These are phyloP conservation scores for Clavispora fructus DNA, from an alignment of 805 yeast genomes.

Conservation along the genomic window DNA sequence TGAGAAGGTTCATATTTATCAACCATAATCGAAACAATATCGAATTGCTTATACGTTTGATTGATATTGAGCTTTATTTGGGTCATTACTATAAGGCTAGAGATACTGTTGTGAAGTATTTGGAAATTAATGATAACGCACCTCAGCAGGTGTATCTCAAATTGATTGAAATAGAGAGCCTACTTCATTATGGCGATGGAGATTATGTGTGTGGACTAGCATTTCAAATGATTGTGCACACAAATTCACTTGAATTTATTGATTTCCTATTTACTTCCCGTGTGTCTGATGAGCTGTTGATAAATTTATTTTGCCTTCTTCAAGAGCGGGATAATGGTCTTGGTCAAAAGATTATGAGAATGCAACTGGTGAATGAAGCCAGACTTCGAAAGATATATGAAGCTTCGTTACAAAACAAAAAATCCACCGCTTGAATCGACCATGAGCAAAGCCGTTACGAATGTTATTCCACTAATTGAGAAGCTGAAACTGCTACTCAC, in stretches of 20 bases:
- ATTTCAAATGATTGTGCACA: conserved; percentile 22
- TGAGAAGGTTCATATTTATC: conserved; percentile 30
- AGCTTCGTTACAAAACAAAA: neutral
- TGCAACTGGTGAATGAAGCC: neutral
- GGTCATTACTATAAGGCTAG: conserved; percentile 36
- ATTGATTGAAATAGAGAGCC: conserved; percentile 37
- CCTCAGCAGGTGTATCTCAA: conserved; percentile 37
- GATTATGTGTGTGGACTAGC: conserved; percentile 24
- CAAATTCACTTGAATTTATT: conserved; percentile 12
- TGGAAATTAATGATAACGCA: conserved; percentile 16
- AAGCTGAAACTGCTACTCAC: no score
- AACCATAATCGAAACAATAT: conserved; percentile 16
- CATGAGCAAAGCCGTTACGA: no score
- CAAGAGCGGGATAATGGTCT: neutral
- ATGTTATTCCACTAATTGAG: no score
- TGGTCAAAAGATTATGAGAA: neutral
- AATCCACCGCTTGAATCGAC: neutral
- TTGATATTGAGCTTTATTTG: conserved; percentile 39
- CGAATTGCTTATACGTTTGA: conserved; percentile 33
- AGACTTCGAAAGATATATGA: neutral
- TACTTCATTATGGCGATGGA: conserved; percentile 22
- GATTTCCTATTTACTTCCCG: conserved; percentile 1
- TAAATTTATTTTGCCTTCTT: neutral
- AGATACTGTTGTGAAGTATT: conserved; percentile 24
- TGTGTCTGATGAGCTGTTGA: neutral